Evolutionary conservation across 306 rosid genomes (phyloP).

Genomic region (Abrus pulchellus): DNA sequence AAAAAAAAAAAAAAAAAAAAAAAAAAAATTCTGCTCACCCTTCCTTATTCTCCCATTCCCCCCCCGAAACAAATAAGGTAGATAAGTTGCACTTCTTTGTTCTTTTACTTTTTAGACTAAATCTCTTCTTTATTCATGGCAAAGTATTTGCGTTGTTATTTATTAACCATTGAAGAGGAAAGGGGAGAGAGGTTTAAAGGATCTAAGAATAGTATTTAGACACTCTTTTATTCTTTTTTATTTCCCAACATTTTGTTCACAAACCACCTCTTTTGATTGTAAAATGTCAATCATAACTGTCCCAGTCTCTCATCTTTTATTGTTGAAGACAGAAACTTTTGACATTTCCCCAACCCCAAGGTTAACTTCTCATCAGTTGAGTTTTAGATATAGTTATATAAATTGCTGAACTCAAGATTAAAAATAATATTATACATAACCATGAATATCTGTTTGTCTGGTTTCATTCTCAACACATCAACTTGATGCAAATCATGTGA

Average conservation of each 20-base stretch:
- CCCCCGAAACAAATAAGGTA: neutral
- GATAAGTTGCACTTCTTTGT: conserved; percentile 2
- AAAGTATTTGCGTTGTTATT: conserved; percentile 30
- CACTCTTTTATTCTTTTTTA: neutral
- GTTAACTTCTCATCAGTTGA: conserved; percentile 12
- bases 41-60: neutral
- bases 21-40: neutral
- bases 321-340: conserved; percentile 26
- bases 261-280: neutral
- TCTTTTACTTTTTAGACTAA: conserved; percentile 14
- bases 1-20: neutral
- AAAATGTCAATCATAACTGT: conserved; percentile 3
- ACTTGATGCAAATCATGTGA: conserved; percentile 13
- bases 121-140: conserved; percentile 11
- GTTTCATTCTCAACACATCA: conserved; percentile 17
- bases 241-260: neutral
- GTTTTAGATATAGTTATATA: conserved; percentile 29
- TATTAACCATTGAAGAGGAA: neutral
- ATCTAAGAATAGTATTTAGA: neutral
- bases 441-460: conserved; percentile 34
- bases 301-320: neutral
- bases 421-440: neutral
- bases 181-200: neutral
- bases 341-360: conserved; percentile 17
- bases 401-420: conserved; percentile 19